A percentile compares a stretch with the other conserved stretches of the same genome.
These are phyloP conservation scores for Coemansia sp. DNA, from an alignment of 192 early-diverging fungal genomes.

Conservation along the genomic window DNA sequence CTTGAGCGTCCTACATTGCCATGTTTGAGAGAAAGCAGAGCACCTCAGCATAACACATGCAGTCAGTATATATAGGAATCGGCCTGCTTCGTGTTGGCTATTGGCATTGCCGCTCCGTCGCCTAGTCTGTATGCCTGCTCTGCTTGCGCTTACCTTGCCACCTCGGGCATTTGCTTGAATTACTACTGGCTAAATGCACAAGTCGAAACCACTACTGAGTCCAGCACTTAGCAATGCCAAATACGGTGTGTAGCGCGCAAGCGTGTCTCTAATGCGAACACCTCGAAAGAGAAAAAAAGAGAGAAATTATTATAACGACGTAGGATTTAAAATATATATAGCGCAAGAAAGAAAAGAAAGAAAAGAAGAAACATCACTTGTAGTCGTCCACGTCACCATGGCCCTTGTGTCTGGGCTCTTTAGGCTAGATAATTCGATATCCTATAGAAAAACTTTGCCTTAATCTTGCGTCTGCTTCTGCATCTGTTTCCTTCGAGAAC, in stretches of 20 bases:
- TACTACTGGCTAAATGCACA: background rate
- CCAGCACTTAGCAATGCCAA: background rate
- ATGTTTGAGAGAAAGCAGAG: background rate
- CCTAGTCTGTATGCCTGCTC: background rate
- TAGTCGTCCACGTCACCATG: background rate
- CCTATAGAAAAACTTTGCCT: background rate
- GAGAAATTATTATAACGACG: background rate
- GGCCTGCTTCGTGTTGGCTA: background rate
- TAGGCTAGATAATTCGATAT: background rate
- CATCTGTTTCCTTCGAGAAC: background rate
- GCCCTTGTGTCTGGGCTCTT: background rate
- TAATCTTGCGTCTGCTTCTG: background rate
- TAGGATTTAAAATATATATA: background rate
- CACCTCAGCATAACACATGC: background rate
- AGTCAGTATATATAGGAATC: background rate
- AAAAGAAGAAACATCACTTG: background rate
- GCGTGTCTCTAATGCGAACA: background rate
- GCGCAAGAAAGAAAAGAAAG: background rate
- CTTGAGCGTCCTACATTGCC: slow-evolving; percentile 38
- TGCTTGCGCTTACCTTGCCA: slow-evolving; percentile 27
- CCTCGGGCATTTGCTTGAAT: slow-evolving; percentile 35
- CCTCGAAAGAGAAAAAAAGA: background rate
- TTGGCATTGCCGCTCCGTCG: background rate
- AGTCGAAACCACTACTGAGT: background rate
- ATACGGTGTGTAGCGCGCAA: background rate